Base-by-base conservation (phyloP, 2,329 filamentous ascomycete genomes). In the Aspergillus neoniger region DNA sequence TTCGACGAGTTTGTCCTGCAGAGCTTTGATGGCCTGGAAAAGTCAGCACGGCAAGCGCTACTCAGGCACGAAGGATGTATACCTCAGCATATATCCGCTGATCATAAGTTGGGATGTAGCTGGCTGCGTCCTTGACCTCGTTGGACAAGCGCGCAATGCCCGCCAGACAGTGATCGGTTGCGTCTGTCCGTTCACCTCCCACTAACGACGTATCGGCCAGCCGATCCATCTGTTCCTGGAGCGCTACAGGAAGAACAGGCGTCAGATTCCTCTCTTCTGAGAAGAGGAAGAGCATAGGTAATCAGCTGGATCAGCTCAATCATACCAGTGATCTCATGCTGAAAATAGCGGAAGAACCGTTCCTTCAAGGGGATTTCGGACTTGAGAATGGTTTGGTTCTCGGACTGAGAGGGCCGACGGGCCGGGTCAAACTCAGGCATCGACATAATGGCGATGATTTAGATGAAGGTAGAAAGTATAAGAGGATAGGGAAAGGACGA, bases 51-150 rank as follows among this genome's bases (percentile, higher is more conserved):
- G 14, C 14, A 38, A 9, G 4, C 38, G 14, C 17, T 21, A 41
- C 17, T 38, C 41, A 44, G 3, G 12, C 32, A 5, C 2, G 6
- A 28, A 28, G 32, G 12, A 5, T 36, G 38, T 68, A 57, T 77
- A 92, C 91, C 79, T 93, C 88, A 47, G 88, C 86, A 72, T 96
- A 98, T 23, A 90, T 89, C 67, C 91, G 87, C 74, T 95, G 91
- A 70, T 98, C 95, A 73, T 97, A 96, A 7, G 92, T 87, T 2
- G 95, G 92, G 15, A 96, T 86, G 67, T 89, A 92, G 58, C 88
- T 88, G 1, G 90, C 86, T 0, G 91, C 90, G 77, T 97, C 92
- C 66, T 91, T 89, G 41, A 97, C 91, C 69, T 95, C 89, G 65
- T 89, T 90, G 1, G 92, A 92, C 15, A 98, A 83, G 59, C 87